Conservation (phyloP, 2,329 filamentous ascomycete species). For the Ophiocordyceps polyrhachis-furcata region DNA sequence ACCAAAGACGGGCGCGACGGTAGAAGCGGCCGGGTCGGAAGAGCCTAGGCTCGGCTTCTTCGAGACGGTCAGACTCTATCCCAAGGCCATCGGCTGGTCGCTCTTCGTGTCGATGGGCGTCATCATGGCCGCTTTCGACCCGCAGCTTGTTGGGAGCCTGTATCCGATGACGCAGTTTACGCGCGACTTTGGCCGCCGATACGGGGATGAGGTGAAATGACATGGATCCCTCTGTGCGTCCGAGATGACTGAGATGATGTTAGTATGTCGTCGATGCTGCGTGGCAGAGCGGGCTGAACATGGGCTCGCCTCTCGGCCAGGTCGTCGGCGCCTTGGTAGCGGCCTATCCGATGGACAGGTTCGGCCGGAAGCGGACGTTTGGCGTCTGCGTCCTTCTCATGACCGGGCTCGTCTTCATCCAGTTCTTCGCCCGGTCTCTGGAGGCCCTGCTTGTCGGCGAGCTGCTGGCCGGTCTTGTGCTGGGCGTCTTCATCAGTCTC, state of each 20-base stretch:
- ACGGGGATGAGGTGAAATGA: slow-evolving; percentile 11
- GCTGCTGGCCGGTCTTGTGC: slow-evolving; percentile 23
- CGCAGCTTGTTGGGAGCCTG: slow-evolving; percentile 43
- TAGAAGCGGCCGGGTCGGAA: slow-evolving; percentile 11
- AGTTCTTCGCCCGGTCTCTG: slow-evolving; percentile 16
- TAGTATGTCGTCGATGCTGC: slow-evolving; percentile 20
- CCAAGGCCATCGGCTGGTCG: slow-evolving; percentile 32
- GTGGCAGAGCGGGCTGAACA: slow-evolving; percentile 28
- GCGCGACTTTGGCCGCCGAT: slow-evolving; percentile 33
- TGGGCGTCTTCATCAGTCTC: slow-evolving; percentile 23
- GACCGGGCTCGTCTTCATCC: slow-evolving; percentile 11
- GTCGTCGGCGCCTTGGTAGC: slow-evolving; percentile 33
- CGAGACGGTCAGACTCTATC: slow-evolving; percentile 23
- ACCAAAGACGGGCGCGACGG: background rate
- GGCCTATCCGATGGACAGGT: slow-evolving; percentile 21
- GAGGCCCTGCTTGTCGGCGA: slow-evolving; percentile 23
- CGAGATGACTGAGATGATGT: background rate
- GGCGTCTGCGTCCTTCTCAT: slow-evolving; percentile 23
- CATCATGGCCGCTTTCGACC: slow-evolving; percentile 45
- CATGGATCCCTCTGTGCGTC: background rate
- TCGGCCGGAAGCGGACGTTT: slow-evolving; percentile 27
- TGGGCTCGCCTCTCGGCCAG: slow-evolving; percentile 38
- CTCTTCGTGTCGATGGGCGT: slow-evolving; percentile 40
- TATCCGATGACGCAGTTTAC: slow-evolving; percentile 41
- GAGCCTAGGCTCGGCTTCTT: slow-evolving; percentile 18